Evolutionary conservation across 176 grass and related monocot genomes (phyloP).

Genomic region (Carex parvula): DNA sequence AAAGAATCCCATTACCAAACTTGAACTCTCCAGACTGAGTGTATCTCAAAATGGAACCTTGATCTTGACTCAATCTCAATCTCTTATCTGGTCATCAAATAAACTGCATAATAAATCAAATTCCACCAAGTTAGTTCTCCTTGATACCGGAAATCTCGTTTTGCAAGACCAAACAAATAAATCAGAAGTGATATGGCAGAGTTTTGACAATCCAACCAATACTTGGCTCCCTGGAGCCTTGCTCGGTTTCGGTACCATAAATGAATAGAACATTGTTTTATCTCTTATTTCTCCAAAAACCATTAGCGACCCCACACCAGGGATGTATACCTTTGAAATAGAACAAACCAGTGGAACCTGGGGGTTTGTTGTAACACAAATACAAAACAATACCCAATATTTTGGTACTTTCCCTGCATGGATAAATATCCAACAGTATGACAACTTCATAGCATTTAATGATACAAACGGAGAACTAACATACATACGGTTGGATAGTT

Average conservation of each 20-base stretch:
- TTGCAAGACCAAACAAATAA: slow-evolving; percentile 6
- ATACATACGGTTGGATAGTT: neutral
- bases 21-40: neutral
- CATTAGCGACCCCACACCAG: neutral
- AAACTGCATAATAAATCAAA: neutral
- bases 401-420: neutral
- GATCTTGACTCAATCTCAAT: slow-evolving; percentile 7
- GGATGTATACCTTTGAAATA: slow-evolving; percentile 14
- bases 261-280: neutral
- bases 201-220: slow-evolving; percentile 35
- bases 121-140: slow-evolving; percentile 11
- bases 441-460: neutral
- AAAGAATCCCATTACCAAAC: slow-evolving; percentile 19
- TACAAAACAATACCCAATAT: neutral
- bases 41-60: slow-evolving; percentile 7
- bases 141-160: slow-evolving; percentile 39
- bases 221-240: slow-evolving; percentile 31
- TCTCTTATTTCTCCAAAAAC: neutral
- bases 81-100: slow-evolving; percentile 30
- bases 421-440: neutral
- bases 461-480: neutral
- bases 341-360: neutral
- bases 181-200: slow-evolving; percentile 31
- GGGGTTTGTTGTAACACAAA: neutral
- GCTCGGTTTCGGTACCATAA: slow-evolving; percentile 23